Percentiles rank a stretch among this genome's conserved stretches.
Evolutionary conservation across 192 early-diverging fungal species (phyloP).

Genomic region (Dimargaris cristalligena): DNA sequence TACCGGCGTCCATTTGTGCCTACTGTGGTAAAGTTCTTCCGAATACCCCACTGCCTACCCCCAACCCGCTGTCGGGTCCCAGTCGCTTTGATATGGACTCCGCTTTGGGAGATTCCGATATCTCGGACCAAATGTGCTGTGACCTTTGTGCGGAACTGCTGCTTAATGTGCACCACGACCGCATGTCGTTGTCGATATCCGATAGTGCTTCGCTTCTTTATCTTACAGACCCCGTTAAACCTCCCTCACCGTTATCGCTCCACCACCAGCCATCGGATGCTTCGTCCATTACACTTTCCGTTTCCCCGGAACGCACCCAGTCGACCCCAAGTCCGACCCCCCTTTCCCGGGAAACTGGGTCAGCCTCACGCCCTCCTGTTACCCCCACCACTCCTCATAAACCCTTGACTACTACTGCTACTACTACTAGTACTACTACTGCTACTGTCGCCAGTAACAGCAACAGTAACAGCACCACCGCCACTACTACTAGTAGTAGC

Average conservation of each 20-base stretch:
- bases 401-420: too few species aligned
- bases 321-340: neutral
- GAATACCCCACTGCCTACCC: neutral
- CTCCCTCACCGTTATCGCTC: too few species aligned
- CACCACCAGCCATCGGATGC: neutral
- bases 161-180: neutral
- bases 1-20: neutral
- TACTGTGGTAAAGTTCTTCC: neutral
- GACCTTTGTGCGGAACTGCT: conserved; percentile 7
- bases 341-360: neutral
- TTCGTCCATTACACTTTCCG: neutral
- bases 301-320: too few species aligned
- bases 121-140: neutral
- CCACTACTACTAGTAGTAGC: too few species aligned
- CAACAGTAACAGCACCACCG: too few species aligned
- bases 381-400: too few species aligned
- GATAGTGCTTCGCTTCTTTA: conserved; percentile 1
- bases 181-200: neutral
- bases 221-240: too few species aligned
- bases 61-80: neutral
- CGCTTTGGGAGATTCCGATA: neutral
- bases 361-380: too few species aligned
- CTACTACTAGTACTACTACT: too few species aligned
- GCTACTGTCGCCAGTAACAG: too few species aligned
- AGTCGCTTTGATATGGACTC: too few species aligned